Evolutionary conservation across 1,139 yeast genomes (phyloP).

Genomic region (Magnusiomyces paraingens): DNA sequence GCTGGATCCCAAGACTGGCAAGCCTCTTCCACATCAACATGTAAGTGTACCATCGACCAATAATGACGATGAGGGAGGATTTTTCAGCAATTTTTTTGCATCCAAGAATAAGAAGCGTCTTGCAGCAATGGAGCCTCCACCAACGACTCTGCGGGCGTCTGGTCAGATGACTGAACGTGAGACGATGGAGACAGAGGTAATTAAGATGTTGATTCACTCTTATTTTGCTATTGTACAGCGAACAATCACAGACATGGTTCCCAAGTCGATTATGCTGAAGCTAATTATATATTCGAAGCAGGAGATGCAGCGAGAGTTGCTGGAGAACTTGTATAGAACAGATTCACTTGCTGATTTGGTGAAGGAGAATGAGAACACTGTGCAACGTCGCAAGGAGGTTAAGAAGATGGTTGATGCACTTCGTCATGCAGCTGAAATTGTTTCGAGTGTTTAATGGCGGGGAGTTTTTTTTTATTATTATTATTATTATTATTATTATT

Average conservation of each 20-base stretch:
- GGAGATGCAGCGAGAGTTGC: conserved; percentile 81
- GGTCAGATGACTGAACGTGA: conserved; percentile 95
- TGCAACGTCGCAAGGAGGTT: conserved; percentile 93
- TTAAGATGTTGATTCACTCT: conserved; percentile 81
- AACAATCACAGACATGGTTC: conserved; percentile 87
- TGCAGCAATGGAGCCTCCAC: conserved; percentile 97
- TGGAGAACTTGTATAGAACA: conserved; percentile 78
- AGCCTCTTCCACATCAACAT: conserved; percentile 32
- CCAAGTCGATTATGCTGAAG: conserved; percentile 92
- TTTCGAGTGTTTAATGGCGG: conserved; percentile 63
- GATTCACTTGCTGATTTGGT: conserved; percentile 72
- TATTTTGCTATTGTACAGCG: conserved; percentile 90
- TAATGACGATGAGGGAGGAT: conserved; percentile 45
- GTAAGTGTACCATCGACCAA: conserved; percentile 38
- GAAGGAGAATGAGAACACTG: conserved; percentile 87
- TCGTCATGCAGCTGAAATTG: conserved; percentile 84
- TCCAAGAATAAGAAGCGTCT: conserved; percentile 89
- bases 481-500: not conserved
- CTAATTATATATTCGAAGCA: conserved; percentile 77
- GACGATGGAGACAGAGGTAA: conserved; percentile 93
- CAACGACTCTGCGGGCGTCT: conserved; percentile 87
- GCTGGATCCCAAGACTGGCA: conserved; percentile 90
- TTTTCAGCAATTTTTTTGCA: conserved; percentile 92
- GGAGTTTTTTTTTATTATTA: too few relatives aligned
- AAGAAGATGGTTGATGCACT: conserved; percentile 90